Base-by-base conservation (phyloP, 2,329 filamentous ascomycete species). In the Fonsecaea nubica region DNA sequence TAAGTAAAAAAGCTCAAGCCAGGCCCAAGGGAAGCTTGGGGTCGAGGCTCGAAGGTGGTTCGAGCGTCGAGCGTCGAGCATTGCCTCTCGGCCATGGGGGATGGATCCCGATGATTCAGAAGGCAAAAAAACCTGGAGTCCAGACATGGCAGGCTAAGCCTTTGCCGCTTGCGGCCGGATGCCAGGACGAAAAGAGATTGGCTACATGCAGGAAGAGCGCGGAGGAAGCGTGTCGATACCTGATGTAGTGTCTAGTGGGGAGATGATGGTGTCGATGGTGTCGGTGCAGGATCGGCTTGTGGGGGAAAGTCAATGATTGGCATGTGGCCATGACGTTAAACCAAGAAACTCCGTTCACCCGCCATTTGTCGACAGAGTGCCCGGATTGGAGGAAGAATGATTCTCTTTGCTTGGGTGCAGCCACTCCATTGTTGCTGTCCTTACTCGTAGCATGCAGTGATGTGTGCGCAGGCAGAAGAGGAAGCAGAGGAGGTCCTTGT, bases 241-340 rank as follows among this genome's bases (percentile, higher is more conserved):
- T 4, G 18, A 25, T 25, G 25, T 25, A 25, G 25, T 25, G 18
- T 10, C 6, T 25, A 15, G 18, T 6, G 21, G 45, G 45, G 21
- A 50, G 45, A 7, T 18, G 15, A n/a, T 45, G 40, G 40, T 45
- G 36, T 40, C 36, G 35, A 36, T 55, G 60, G 40, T 36, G 36
- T 70, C 68, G 68, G 68, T 64, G 58, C 57, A 68, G 35, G 63
- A 63, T 68, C 68, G 68, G 68, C 65, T 60, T 64, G 65, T 63
- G 65, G 68, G 66, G 58, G 33, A 35, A n/a, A 50, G 18, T 21
- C 10, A 21, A 12, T 35, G 54, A 42, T 58, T 48, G 38, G 66
- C 62, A 68, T 65, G 63, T 65, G 62, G 42, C 50, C 52, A 62
- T 55, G 63, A 54, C 63, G 52, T 62, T 18, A 25, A 5, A 12